These are phyloP conservation scores for Fusarium pseudoanthophilum DNA, from an alignment of 2,329 filamentous ascomycete species.

Conservation along the genomic window DNA sequence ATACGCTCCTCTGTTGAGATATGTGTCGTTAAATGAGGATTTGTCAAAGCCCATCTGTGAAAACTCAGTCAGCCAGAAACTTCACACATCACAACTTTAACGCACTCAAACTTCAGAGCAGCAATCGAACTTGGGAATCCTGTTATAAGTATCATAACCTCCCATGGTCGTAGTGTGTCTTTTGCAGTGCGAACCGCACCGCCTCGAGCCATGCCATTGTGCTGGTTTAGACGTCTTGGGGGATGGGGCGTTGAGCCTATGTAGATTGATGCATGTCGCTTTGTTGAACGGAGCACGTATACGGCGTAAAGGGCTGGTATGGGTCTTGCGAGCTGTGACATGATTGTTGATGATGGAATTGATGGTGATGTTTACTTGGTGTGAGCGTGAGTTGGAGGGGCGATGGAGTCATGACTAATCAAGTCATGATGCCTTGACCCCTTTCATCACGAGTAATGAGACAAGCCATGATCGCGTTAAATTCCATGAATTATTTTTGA, in stretches of 20 bases:
- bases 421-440: slow-evolving; percentile 17
- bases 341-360: slow-evolving; percentile 40
- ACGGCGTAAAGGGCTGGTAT: slow-evolving; percentile 94
- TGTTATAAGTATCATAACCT: slow-evolving; percentile 86
- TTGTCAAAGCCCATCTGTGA: slow-evolving; percentile 87
- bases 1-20: slow-evolving; percentile 74
- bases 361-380: slow-evolving; percentile 28
- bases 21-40: slow-evolving; percentile 83
- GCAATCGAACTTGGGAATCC: slow-evolving; percentile 90
- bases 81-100: slow-evolving; percentile 17
- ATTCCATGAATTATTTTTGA: background rate
- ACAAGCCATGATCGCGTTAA: background rate
- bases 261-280: slow-evolving; percentile 78
- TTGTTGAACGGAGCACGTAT: slow-evolving; percentile 88
- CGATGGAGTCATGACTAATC: slow-evolving; percentile 41
- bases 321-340: slow-evolving; percentile 59
- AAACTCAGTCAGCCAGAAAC: slow-evolving; percentile 1
- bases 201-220: slow-evolving; percentile 86
- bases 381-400: slow-evolving; percentile 38
- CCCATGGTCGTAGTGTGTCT: slow-evolving; percentile 80
- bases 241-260: slow-evolving; percentile 94
- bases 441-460: background rate
- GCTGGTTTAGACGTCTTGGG: slow-evolving; percentile 83
- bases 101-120: slow-evolving; percentile 93
- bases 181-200: slow-evolving; percentile 82